Evolutionary conservation across 2,329 filamentous ascomycete genomes (phyloP), one percentile per base, ranked within the genome.

Genomic region (Paecilomyces sp.): DNA sequence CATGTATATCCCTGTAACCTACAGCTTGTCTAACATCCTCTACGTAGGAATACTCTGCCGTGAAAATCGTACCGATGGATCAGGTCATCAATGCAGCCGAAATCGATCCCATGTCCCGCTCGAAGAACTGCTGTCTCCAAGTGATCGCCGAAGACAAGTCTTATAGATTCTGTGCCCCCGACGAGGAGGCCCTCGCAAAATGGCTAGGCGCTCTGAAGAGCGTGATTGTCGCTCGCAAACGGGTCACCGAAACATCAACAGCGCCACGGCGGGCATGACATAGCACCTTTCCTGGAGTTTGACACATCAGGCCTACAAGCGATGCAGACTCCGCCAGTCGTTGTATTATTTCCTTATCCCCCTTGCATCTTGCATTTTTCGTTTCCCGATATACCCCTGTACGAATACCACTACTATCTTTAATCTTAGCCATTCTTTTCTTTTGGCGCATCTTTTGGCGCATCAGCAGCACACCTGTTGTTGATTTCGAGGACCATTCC

Each of bases 141-240:
- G 84, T 97, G 67, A 96, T 99, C 69, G 90, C 89, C 36, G 93
- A 97, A 68, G 93, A 97, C 71, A 94, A 91, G 76, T 89, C 84
- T 58, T 90, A 88, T 67, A 84, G 88, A 31, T 89, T 94, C 64
- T 90, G 88, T 70, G 86, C 92, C 0, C 80, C 85, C 22, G 87
- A 91, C 68, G 94, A 99, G 73, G 91, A 97, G 68, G 81, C 83
- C 1, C 79, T 97, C 59, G 87, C 92, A 47, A 88, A 88, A 64
- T 96, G 91, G 78, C 81, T 99, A 0, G 94, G 93, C 2, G 90
- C 92, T 0, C 87, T 97, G 77, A 97, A 97, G 78, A 96, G 92
- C 60, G 74, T 79, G 33, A 61, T 78, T 30, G 70, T 72, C 52
- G 70, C 71, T 13, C 70, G 72, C 30, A 74, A 73, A 62, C 74